These are phyloP conservation scores for Glutinoglossum americanum DNA, from an alignment of 495 filamentous ascomycete species.

Conservation along the genomic window DNA sequence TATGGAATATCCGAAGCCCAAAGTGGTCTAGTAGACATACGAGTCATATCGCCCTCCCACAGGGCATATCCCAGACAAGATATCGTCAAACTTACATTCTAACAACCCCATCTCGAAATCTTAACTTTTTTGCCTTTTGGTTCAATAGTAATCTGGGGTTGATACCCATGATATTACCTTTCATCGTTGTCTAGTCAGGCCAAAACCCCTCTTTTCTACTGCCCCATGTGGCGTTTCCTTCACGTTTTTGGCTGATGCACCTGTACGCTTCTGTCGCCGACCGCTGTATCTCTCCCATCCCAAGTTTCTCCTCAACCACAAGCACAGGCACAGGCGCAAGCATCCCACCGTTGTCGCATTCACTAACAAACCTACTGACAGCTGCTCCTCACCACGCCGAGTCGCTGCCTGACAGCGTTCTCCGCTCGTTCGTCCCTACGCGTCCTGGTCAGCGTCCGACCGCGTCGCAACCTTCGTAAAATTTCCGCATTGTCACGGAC, in stretches of 20 bases:
- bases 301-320: no score
- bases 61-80: neutral
- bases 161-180: neutral
- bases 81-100: neutral
- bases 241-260: neutral
- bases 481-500: no score
- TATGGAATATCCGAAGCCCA: neutral
- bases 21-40: neutral
- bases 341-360: neutral
- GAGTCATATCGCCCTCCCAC: neutral
- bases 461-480: neutral
- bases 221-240: neutral
- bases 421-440: neutral
- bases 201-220: neutral
- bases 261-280: neutral
- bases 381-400: neutral
- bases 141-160: neutral
- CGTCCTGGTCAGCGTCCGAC: neutral
- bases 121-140: neutral
- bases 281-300: neutral
- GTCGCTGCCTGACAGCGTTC: neutral
- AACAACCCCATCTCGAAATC: neutral
- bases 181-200: neutral
- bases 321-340: neutral
- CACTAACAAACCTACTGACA: neutral